A percentile compares a stretch with the other conserved stretches of the same genome.
These are phyloP conservation scores for Haplosporangium gracile DNA, from an alignment of 192 early-diverging fungal species.

Conservation along the genomic window DNA sequence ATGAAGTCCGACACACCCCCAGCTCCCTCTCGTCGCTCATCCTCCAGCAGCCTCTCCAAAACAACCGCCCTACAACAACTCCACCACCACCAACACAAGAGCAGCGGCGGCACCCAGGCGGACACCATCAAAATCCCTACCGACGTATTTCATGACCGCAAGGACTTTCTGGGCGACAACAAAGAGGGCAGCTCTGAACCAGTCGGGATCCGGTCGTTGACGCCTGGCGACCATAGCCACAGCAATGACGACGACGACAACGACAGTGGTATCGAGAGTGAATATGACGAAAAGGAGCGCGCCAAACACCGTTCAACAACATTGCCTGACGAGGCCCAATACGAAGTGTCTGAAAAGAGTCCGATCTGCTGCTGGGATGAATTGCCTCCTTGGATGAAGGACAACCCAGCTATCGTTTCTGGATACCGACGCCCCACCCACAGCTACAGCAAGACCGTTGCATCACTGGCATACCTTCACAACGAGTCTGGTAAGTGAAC, in stretches of 20 bases:
- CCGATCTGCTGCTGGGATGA: conserved; percentile 44
- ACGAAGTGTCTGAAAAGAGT: conserved; percentile 1
- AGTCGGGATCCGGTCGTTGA: conserved; percentile 11
- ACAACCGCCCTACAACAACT: conserved; percentile 15
- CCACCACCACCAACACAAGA: conserved; percentile 8
- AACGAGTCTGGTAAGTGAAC: conserved; percentile 45
- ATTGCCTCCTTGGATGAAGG: conserved; percentile 49
- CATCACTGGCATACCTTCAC: conserved; percentile 37
- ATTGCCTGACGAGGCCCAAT: conserved; percentile 7
- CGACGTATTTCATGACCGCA: conserved; percentile 5
- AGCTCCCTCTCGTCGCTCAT: conserved; percentile 14
- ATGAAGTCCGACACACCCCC: conserved; percentile 16
- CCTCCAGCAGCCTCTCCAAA: conserved; percentile 22
- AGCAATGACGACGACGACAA: background rate
- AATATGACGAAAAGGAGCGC: conserved; percentile 16
- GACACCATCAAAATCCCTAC: conserved; percentile 5
- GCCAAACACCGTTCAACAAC: background rate
- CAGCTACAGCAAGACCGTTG: conserved; percentile 30
- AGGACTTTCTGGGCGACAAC: background rate
- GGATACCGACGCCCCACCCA: conserved; percentile 47
- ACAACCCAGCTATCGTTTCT: conserved; percentile 41
- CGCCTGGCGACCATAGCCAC: background rate
- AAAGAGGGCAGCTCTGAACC: conserved; percentile 10
- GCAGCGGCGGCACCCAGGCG: background rate
- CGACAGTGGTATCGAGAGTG: conserved; percentile 15